Evolutionary conservation across 306 rosid species (phyloP).

Genomic region (Hippophae rhamnoides): DNA sequence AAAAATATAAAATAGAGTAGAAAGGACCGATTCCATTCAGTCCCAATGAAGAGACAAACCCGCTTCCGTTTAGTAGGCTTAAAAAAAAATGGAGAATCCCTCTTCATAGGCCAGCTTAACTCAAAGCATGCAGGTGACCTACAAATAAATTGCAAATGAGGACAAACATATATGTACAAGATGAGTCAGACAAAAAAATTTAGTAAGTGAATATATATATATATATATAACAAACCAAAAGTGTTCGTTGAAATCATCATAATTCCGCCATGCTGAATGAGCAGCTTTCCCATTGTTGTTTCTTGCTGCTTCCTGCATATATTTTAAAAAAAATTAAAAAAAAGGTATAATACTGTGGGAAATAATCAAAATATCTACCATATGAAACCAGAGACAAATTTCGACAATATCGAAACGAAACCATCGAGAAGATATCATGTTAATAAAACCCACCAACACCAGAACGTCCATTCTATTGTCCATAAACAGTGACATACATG

Average conservation of each 20-base stretch:
- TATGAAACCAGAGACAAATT: constrained; percentile 5
- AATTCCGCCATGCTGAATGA: constrained; percentile 95
- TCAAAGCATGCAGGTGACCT: constrained; percentile 94
- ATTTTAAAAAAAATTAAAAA: background rate
- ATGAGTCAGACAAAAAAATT: background rate
- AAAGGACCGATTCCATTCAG: background rate
- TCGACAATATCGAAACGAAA: background rate
- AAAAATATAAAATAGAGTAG: background rate
- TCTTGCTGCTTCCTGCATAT: constrained; percentile 54
- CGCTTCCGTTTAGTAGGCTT: constrained; percentile 58
- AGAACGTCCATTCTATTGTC: background rate
- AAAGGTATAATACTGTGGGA: constrained; percentile 3
- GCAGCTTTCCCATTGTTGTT: constrained; percentile 89
- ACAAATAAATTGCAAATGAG: constrained; percentile 29
- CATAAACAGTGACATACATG: too few species aligned
- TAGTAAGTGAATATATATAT: background rate
- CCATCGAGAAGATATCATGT: background rate
- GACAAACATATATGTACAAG: background rate
- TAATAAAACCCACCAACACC: background rate
- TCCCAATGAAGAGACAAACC: constrained; percentile 40
- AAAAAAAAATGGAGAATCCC: constrained; percentile 40
- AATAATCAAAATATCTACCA: constrained; percentile 7
- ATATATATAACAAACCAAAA: constrained; percentile 58
- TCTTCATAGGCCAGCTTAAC: constrained; percentile 75
- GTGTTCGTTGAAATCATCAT: constrained; percentile 95